Percentiles rank a stretch among this genome's conserved stretches.
Conservation (phyloP, 805 yeast species). For the Dipodascopsis uninucleata region DNA sequence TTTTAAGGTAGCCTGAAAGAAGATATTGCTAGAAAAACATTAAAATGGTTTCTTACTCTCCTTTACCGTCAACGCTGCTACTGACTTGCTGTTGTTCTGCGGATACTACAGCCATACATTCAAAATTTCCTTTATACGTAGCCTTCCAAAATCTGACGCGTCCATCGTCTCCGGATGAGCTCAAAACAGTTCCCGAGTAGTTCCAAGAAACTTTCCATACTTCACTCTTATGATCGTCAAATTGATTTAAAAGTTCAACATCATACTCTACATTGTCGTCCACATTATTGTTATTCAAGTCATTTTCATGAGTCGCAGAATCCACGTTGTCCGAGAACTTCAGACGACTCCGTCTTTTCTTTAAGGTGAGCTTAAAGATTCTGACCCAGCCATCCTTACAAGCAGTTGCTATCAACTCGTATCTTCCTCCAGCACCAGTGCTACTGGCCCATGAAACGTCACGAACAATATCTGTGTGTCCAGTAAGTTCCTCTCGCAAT, state of each 20-base stretch:
- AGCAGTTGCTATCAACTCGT: conserved; percentile 88
- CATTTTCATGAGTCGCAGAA: conserved; percentile 16
- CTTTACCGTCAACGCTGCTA: not conserved
- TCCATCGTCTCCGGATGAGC: conserved; percentile 96
- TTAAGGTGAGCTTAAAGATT: conserved; percentile 71
- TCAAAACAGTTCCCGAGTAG: conserved; percentile 82
- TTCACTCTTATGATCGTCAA: conserved; percentile 76
- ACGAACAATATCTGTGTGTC: conserved; percentile 45
- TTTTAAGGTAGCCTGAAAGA: too few species aligned
- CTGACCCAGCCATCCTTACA: conserved; percentile 92
- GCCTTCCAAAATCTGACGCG: conserved; percentile 89
- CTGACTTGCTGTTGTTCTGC: conserved; percentile 46
- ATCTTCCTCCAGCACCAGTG: conserved; percentile 53
- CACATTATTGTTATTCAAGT: conserved; percentile 24
- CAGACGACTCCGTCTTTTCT: not conserved
- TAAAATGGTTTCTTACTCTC: not conserved
- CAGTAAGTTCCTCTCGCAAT: conserved; percentile 51
- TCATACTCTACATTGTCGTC: conserved; percentile 32
- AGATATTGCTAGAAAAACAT: not conserved
- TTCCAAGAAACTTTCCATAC: conserved; percentile 98
- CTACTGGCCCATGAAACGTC: conserved; percentile 26
- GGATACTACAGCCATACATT: conserved; percentile 81
- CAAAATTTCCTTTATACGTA: conserved; percentile 77
- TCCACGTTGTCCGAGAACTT: not conserved
- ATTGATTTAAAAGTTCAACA: conserved; percentile 61